Conservation (phyloP, 257 asterid species). For the Solanum dulcamara region DNA sequence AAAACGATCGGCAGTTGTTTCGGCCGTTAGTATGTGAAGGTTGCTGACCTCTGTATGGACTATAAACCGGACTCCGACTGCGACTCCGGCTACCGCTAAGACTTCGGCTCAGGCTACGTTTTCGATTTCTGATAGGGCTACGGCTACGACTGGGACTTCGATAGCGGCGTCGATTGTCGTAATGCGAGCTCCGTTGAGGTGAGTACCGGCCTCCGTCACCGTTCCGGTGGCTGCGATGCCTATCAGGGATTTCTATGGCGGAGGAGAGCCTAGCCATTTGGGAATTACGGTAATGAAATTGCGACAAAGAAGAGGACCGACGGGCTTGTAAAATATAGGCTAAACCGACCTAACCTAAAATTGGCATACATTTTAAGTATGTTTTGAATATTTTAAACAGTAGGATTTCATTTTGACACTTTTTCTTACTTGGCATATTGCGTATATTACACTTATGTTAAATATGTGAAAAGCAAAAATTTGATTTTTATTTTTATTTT, state of each 20-base stretch:
- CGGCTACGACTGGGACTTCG: conserved; percentile 16
- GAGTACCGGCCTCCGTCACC: conserved; percentile 26
- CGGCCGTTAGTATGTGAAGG: background rate
- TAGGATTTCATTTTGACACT: no score
- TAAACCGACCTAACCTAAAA: no score
- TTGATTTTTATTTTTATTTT: no score
- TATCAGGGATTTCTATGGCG: conserved; percentile 47
- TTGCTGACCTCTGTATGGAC: background rate
- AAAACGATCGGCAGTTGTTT: conserved; percentile 24
- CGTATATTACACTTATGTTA: no score
- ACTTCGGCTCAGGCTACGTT: conserved; percentile 4
- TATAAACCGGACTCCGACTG: conserved; percentile 41
- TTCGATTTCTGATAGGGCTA: conserved; percentile 12
- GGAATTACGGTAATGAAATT: background rate
- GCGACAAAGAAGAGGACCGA: background rate
- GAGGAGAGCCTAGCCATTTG: conserved; percentile 61
- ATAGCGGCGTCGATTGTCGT: conserved; percentile 4
- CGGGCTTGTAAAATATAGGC: background rate
- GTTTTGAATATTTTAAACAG: no score
- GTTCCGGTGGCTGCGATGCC: conserved; percentile 13
- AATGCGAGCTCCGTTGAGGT: conserved; percentile 18
- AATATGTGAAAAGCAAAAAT: no score
- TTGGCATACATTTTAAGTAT: no score
- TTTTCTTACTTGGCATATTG: no score
- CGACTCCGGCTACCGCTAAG: conserved; percentile 22